Base-by-base conservation (phyloP, 2,329 filamentous ascomycete genomes). In the Paramyrothecium sp. region DNA sequence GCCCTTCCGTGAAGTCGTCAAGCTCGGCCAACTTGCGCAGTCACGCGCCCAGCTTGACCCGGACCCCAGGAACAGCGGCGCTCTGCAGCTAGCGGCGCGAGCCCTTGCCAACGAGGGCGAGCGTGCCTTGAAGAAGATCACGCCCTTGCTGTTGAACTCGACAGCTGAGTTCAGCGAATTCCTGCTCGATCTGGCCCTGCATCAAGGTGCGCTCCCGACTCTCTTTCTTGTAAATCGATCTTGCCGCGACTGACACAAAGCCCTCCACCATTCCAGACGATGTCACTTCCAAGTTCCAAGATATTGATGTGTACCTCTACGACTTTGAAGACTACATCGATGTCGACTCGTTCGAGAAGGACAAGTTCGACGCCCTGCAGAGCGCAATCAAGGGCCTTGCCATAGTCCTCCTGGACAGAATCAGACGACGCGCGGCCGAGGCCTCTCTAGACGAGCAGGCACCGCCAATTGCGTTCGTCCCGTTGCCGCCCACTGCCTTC, bases 291-390 rank as follows among this genome's bases (percentile, higher is more conserved):
- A 46, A 46, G 51, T 49, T 54, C 56, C 71, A 17, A 61, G 72
- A 12, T 17, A 62, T 78, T 3, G 75, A 77, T 52, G 73, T 76
- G 54, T 64, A 77, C 3, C 68, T 78, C 7, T 78, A 77, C 61
- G 75, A 78, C 57, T 72, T 79, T 48, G 76, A 79, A 46, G 76
- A 78, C 63, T 77, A 71, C 56, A 71, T 71, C 26, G 70, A 75
- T 23, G 60, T 67, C 7, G 72, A 73, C 50, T 67, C 71, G 4
- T 78, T 76, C 55, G 71, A 75, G 11, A 60, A 64, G 20, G 61
- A 64, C 23, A 72, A 67, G 56, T 78, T 75, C 54, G 57, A 66
- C 1, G 69, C 73, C 19, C 61, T 78, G 5, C 75, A 77, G 54
- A 64, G 26, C 26, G 26, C 26, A 30, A 30, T 30, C 26, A 30